These are phyloP conservation scores for Beta macrorhiza DNA, from an alignment of 179 eudicot genomes.

Conservation along the genomic window DNA sequence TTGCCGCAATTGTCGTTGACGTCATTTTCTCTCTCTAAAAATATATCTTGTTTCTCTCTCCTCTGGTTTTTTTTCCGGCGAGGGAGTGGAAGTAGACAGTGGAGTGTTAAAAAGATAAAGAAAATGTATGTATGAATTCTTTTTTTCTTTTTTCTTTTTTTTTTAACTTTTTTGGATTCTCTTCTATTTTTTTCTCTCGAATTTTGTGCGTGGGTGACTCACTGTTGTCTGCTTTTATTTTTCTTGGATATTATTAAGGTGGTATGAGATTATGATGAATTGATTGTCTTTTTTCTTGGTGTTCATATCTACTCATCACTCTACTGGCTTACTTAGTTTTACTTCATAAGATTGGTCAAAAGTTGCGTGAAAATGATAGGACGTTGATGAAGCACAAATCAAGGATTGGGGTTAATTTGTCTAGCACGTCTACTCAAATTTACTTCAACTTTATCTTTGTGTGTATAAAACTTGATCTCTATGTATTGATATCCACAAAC, in stretches of 20 bases:
- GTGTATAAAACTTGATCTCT: too few species aligned
- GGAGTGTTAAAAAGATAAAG: neutral
- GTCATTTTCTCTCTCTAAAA: slow-evolving; percentile 9
- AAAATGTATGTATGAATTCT: neutral
- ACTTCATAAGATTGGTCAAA: neutral
- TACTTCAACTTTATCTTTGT: too few species aligned
- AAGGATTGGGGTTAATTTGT: neutral
- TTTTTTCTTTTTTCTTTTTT: too few species aligned
- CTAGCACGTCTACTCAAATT: neutral
- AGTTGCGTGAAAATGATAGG: neutral
- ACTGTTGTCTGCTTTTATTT: slow-evolving; percentile 7
- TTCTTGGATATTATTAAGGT: neutral
- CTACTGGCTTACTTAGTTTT: neutral
- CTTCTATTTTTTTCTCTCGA: neutral
- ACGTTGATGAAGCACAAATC: neutral
- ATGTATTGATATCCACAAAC: too few species aligned
- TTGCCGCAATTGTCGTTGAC: slow-evolving; percentile 10
- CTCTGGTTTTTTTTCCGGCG: neutral
- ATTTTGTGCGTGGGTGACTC: neutral
- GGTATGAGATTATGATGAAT: neutral
- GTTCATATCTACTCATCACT: neutral
- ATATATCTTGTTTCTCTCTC: neutral
- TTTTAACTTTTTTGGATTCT: slow-evolving; percentile 5
- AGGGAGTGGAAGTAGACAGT: neutral
- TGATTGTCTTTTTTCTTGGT: neutral